Conservation (phyloP, 2,329 filamentous ascomycete species). For the Aspergillus transmontanensis region DNA sequence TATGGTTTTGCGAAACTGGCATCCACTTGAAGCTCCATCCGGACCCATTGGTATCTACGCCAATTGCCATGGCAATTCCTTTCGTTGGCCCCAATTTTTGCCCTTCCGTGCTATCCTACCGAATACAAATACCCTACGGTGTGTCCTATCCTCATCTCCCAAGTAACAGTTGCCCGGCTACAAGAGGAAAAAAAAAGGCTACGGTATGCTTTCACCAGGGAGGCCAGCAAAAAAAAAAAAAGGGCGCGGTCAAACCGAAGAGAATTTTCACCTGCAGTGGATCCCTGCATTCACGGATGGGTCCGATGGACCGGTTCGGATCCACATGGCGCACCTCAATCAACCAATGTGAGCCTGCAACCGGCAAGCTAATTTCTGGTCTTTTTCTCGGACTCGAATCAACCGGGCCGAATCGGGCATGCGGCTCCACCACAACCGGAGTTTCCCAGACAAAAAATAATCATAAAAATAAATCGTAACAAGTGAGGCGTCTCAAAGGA, state of each 20-base stretch:
- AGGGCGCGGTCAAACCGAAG: conserved; percentile 6
- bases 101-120: background rate
- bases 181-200: background rate
- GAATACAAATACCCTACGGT: background rate
- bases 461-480: background rate
- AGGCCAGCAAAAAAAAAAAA: background rate
- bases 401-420: conserved; percentile 30
- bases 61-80: conserved; percentile 7
- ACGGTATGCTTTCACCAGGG: background rate
- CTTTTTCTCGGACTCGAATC: conserved; percentile 24
- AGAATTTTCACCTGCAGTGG: conserved; percentile 12
- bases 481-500: background rate
- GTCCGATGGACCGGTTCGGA: conserved; percentile 22
- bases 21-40: conserved; percentile 20
- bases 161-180: background rate
- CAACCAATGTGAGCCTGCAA: conserved; percentile 11
- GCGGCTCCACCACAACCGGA: conserved; percentile 27
- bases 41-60: conserved; percentile 9
- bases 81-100: background rate
- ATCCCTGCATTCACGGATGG: conserved; percentile 16
- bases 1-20: conserved; percentile 7
- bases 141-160: background rate
- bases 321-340: conserved; percentile 11
- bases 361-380: conserved; percentile 13
- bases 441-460: conserved; percentile 10